phyloP scores from a whole-genome alignment of 257 asterid species.

The Cruciata laevipes region DNA sequence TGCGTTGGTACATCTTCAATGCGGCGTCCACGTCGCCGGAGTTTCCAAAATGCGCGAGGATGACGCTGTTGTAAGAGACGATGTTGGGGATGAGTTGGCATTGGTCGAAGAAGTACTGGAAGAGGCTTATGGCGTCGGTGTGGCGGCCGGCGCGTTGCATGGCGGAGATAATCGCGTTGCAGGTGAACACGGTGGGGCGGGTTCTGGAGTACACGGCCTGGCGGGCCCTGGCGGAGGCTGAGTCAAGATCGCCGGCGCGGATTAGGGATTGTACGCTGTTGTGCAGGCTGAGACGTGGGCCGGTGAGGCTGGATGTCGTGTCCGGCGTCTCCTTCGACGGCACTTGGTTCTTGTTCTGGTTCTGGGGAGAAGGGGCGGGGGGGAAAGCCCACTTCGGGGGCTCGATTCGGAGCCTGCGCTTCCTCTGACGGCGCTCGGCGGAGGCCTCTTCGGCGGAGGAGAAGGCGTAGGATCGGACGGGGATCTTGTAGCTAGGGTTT shows the following conservation, averaged over 20 bases:
- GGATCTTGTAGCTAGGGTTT: conserved; percentile 23
- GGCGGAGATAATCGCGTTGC: conserved; percentile 86
- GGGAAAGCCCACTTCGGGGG: conserved; percentile 80
- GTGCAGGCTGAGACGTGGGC: conserved; percentile 78
- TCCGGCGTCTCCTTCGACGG: conserved; percentile 59
- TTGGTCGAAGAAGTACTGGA: conserved; percentile 77
- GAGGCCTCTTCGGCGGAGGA: conserved; percentile 90
- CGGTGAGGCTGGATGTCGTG: conserved; percentile 63
- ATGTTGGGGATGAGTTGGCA: conserved; percentile 57
- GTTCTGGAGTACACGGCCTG: conserved; percentile 61
- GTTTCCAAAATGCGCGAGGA: conserved; percentile 63
- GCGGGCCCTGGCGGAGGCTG: conserved; percentile 69
- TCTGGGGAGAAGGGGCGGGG: conserved; percentile 31
- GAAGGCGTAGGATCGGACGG: conserved; percentile 48
- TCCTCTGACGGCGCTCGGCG: conserved; percentile 80
- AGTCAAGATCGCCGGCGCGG: conserved; percentile 78
- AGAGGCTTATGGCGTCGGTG: conserved; percentile 57
- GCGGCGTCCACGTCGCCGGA: conserved; percentile 60
- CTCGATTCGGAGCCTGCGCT: conserved; percentile 82
- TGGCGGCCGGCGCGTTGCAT: conserved; percentile 72
- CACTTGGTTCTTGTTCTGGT: conserved; percentile 9
- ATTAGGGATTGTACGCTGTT: conserved; percentile 88
- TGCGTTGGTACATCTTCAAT: conserved; percentile 39
- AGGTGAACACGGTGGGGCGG: conserved; percentile 88
- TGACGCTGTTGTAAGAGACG: conserved; percentile 60